Evolutionary conservation across 805 yeast species (phyloP), one percentile per base, ranked within the genome.

Genomic region (Danielia oregonensis): DNA sequence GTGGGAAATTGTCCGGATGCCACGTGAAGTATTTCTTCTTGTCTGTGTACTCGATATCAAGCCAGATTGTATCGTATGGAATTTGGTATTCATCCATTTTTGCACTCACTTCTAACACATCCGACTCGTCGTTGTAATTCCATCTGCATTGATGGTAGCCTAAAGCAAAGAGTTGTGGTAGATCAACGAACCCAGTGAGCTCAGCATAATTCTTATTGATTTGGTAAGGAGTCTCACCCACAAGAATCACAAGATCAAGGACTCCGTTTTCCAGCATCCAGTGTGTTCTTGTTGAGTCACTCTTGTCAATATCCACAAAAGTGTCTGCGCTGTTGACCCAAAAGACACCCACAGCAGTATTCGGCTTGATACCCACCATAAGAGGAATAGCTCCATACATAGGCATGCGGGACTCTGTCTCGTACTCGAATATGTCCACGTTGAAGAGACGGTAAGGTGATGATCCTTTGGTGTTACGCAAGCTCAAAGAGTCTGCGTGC

Each of bases 61-160:
- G 71, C 98, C 98, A 93, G 33, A 93, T 83, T 10, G 83, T 78
- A 56, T 93, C 98, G 54, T 80, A 85, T 2, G 97, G 97, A 38
- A 93, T 78, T 28, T 68, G 74, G 48, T 76, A 55, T 39, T 72
- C 66, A 56, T 91, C 97, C 72, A 93, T 82, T 36, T 76, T 70
- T 2, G 68, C 55, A 44, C 74, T 73, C 10, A 93, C 82, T 6
- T 70, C 77, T n/a, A 87, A 59, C 1, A 93, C 91, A 59, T 93
- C 98, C 8, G 70, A 70, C 52, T 86, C 89, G 48, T 84, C 89
- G 54, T 86, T 86, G 62, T 93, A 93, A 57, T 93, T 93, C 98
- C 98, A 93, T 52, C 97, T 74, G 54, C 96, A 91, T 60, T 93
- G 98, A 54, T 93, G 97, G 54, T 93, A 86, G 0, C 95, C 97